Conservation (phyloP, 306 rosid species). For the Prunus dulcis region DNA sequence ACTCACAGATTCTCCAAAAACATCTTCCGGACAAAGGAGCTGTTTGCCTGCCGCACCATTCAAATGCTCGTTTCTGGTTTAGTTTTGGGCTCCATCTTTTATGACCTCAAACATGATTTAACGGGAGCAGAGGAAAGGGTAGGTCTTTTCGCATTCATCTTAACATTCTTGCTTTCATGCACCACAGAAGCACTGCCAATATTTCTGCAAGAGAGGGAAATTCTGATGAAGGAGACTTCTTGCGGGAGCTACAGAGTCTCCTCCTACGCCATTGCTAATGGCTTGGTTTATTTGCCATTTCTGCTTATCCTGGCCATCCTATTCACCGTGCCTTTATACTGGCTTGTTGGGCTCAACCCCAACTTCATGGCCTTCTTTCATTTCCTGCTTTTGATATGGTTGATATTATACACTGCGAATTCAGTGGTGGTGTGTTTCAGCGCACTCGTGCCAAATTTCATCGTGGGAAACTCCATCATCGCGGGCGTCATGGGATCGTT, state of each 20-base stretch:
- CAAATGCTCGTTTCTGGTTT: conserved; percentile 87
- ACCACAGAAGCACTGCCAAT: conserved; percentile 89
- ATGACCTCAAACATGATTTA: conserved; percentile 66
- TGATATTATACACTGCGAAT: conserved; percentile 82
- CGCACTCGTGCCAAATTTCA: conserved; percentile 87
- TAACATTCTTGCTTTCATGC: conserved; percentile 74
- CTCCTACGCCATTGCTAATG: conserved; percentile 87
- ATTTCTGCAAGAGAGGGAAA: conserved; percentile 90
- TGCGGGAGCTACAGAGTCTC: conserved; percentile 87
- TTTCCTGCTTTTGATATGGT: conserved; percentile 76
- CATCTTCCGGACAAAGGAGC: conserved; percentile 82
- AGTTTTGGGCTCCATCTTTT: conserved; percentile 79
- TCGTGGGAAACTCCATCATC: conserved; percentile 86
- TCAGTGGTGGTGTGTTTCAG: conserved; percentile 96
- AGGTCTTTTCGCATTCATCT: conserved; percentile 86
- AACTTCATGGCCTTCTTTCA: conserved; percentile 64
- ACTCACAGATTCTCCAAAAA: conserved; percentile 87
- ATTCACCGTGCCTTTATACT: conserved; percentile 70
- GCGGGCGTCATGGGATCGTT: conserved; percentile 90
- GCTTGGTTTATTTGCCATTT: conserved; percentile 84
- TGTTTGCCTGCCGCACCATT: conserved; percentile 78
- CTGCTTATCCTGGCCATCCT: conserved; percentile 77
- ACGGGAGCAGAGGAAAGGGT: conserved; percentile 71
- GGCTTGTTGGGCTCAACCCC: conserved; percentile 81
- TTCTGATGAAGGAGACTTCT: conserved; percentile 88